Percentiles rank a stretch among this genome's conserved stretches.
These are phyloP conservation scores for Erysimum cheiri DNA, from an alignment of 441 rosid species.

Conservation along the genomic window DNA sequence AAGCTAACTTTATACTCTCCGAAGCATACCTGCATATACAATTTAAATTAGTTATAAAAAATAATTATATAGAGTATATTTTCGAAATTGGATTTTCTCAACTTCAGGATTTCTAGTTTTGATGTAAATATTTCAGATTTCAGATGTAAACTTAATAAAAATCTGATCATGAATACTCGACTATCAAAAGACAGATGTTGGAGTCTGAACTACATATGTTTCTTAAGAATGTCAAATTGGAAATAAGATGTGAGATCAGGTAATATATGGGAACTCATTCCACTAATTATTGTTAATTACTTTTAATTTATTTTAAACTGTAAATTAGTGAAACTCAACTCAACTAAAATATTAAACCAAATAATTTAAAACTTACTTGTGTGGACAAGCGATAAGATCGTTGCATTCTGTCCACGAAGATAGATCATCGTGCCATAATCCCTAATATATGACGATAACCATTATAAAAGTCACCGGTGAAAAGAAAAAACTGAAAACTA, in stretches of 20 bases:
- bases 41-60: neutral
- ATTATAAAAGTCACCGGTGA: neutral
- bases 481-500: neutral
- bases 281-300: too few relatives aligned
- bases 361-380: conserved; percentile 52
- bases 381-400: conserved; percentile 68
- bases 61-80: neutral
- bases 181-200: too few relatives aligned
- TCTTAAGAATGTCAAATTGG: too few relatives aligned
- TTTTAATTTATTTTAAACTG: too few relatives aligned
- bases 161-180: too few relatives aligned
- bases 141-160: neutral
- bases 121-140: neutral
- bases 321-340: too few relatives aligned
- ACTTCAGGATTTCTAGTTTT: neutral
- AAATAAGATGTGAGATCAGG: too few relatives aligned
- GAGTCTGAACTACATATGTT: too few relatives aligned
- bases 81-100: neutral
- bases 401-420: conserved; percentile 77
- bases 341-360: neutral
- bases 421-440: conserved; percentile 77
- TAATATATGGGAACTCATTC: too few relatives aligned
- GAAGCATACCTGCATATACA: conserved; percentile 65
- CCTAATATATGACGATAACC: conserved; percentile 48
- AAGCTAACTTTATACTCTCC: conserved; percentile 83